phyloP scores from a whole-genome alignment of 805 yeast species.

The Candida golubevii region DNA sequence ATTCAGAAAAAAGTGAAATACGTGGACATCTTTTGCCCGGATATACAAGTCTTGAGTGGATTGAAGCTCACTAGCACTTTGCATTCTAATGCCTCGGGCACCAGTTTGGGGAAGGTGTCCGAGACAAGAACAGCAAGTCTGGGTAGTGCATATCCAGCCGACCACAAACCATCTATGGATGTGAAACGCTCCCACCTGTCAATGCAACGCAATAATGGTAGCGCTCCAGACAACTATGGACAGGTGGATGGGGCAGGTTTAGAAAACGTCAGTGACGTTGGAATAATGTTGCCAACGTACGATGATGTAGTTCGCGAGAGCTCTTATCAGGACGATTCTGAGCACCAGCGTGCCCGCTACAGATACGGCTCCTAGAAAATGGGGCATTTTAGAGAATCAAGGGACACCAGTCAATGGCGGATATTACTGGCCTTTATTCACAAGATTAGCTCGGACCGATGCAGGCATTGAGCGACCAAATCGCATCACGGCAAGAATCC shows the following conservation, averaged over 20 bases:
- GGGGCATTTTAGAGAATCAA: neutral
- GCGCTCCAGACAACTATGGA: neutral
- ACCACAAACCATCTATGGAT: conserved; percentile 51
- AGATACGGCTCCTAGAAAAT: conserved; percentile 17
- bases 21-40: conserved; percentile 29
- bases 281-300: conserved; percentile 27
- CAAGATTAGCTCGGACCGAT: no score
- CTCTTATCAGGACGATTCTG: conserved; percentile 28
- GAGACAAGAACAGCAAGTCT: conserved; percentile 7
- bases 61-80: conserved; percentile 15
- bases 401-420: neutral
- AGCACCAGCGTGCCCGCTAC: conserved; percentile 31
- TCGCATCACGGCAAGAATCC: no score
- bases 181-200: conserved; percentile 1
- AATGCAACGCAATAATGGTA: neutral
- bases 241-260: neutral
- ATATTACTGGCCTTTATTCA: no score
- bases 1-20: conserved; percentile 19
- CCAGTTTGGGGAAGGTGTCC: conserved; percentile 15
- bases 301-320: conserved; percentile 33
- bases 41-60: conserved; percentile 35
- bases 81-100: conserved; percentile 23
- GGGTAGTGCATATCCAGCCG: conserved; percentile 37
- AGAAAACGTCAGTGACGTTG: neutral
- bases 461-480: no score